These are phyloP conservation scores for Metschnikowia dekortorum DNA, from an alignment of 805 yeast genomes.

Conservation along the genomic window DNA sequence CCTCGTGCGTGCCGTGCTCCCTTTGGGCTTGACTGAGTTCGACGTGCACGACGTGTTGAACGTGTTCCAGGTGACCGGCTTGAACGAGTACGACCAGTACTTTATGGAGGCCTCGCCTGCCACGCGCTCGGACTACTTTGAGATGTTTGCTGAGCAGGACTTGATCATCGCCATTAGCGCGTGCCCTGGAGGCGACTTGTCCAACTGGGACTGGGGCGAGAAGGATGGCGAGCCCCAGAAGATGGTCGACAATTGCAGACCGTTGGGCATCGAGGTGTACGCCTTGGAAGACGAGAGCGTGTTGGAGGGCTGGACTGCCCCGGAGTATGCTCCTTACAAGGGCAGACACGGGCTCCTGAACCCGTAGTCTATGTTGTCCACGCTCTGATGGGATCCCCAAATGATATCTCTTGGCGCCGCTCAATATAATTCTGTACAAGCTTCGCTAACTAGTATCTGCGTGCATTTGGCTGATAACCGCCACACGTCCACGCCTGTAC, in stretches of 20 bases:
- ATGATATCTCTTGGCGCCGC: too few relatives aligned
- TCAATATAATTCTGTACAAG: too few relatives aligned
- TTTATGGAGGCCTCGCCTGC: conserved; percentile 72
- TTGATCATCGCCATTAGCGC: conserved; percentile 60
- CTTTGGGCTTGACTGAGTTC: conserved; percentile 57
- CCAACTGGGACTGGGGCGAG: conserved; percentile 71
- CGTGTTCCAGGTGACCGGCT: conserved; percentile 66
- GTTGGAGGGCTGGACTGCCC: conserved; percentile 48
- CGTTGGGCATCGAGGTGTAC: conserved; percentile 60
- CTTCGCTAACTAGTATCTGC: too few relatives aligned
- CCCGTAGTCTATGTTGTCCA: not conserved
- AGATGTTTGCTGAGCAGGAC: conserved; percentile 64
- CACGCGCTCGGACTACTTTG: conserved; percentile 54
- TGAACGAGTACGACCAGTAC: conserved; percentile 61
- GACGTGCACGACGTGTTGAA: conserved; percentile 68
- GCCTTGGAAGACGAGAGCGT: conserved; percentile 43
- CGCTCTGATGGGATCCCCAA: too few relatives aligned
- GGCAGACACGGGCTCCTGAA: conserved; percentile 53
- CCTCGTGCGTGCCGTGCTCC: conserved; percentile 53
- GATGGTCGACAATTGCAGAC: conserved; percentile 61
- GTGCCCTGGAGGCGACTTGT: conserved; percentile 68
- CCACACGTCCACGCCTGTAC: too few relatives aligned
- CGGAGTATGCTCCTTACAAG: conserved; percentile 47
- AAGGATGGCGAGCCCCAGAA: conserved; percentile 43
- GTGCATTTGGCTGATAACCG: too few relatives aligned